phyloP scores from a whole-genome alignment of 2,329 filamentous ascomycete genomes.

The Tolypocladium amazonense region DNA sequence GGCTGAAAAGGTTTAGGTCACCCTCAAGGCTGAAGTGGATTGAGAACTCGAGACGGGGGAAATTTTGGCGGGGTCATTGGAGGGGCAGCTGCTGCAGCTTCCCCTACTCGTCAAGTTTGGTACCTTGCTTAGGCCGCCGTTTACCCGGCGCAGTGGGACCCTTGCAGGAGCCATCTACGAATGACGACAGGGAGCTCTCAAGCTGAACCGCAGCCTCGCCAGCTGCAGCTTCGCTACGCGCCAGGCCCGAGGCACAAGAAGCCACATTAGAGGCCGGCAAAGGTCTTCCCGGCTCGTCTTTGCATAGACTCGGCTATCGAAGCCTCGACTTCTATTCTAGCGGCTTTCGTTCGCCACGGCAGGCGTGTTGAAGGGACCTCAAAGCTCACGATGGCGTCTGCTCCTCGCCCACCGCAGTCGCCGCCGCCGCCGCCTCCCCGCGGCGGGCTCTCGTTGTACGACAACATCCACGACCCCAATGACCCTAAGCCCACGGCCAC shows the following conservation, averaged over 20 bases:
- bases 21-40: neutral
- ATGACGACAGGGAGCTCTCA: neutral
- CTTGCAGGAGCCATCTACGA: neutral
- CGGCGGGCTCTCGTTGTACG: slow-evolving; percentile 64
- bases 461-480: slow-evolving; percentile 62
- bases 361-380: neutral
- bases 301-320: neutral
- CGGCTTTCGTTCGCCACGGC: neutral
- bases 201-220: neutral
- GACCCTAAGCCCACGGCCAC: slow-evolving; percentile 41
- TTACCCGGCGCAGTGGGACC: slow-evolving; percentile 16
- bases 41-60: slow-evolving; percentile 4
- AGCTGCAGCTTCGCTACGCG: neutral
- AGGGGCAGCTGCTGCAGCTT: slow-evolving; percentile 17
- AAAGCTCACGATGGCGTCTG: slow-evolving; percentile 14
- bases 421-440: slow-evolving; percentile 26
- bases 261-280: neutral
- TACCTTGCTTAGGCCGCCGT: slow-evolving; percentile 9
- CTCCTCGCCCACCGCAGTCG: slow-evolving; percentile 2
- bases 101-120: neutral
- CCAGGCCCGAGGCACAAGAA: neutral
- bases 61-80: slow-evolving; percentile 23
- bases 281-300: neutral
- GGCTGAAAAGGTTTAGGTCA: neutral
- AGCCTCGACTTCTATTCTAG: neutral